Base-by-base conservation (phyloP, 805 yeast species). In the Zygosaccharomyces bisporus region DNA sequence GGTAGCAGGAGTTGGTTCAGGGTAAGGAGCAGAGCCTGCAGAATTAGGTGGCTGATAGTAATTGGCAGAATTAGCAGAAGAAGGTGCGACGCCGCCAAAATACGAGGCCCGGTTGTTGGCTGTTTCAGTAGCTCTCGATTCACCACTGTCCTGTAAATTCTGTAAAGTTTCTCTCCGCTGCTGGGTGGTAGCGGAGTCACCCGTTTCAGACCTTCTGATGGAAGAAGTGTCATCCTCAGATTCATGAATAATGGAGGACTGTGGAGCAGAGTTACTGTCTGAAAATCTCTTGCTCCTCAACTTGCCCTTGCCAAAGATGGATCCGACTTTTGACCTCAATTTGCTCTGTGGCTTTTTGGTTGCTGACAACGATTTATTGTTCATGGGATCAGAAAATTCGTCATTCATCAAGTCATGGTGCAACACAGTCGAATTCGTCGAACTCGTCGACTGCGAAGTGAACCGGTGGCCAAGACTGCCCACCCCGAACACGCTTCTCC, bases 281-380 rank as follows among this genome's bases (percentile, higher is more conserved):
- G 40, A 37, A 25, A 25, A 25, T 25, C 40, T 52, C 36, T 58
- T 66, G 18, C 65, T 63, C 36, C 70, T 68, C 49, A 72, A 70
- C 56, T 78, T 80, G 61, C 77, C 81, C 51, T 79, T 76, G 35
- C 84, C 81, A 55, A 86, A 80, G 50, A 86, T 76, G 0, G 93
- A 82, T 7, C 95, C 95, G 45, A 86, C 83, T 56, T 70, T 80
- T 4, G 89, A 83, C 63, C 78, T 79, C 55, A 86, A 63, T 36
- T 72, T 74, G 36, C 63, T 63, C 41, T 63, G 56, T 14, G 64
- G 49, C 46, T 65, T 66, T 40, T 61, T 63, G 36, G 58, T 59
- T 25, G 55, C 52, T 31, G 57, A 56, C 34, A 51, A 53, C 14
- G 64, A 51, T 31, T 41, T 56, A 58, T 51, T 71, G 38, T 58